phyloP scores from a whole-genome alignment of 164 flowering plant species.

The Platanus orientalis region DNA sequence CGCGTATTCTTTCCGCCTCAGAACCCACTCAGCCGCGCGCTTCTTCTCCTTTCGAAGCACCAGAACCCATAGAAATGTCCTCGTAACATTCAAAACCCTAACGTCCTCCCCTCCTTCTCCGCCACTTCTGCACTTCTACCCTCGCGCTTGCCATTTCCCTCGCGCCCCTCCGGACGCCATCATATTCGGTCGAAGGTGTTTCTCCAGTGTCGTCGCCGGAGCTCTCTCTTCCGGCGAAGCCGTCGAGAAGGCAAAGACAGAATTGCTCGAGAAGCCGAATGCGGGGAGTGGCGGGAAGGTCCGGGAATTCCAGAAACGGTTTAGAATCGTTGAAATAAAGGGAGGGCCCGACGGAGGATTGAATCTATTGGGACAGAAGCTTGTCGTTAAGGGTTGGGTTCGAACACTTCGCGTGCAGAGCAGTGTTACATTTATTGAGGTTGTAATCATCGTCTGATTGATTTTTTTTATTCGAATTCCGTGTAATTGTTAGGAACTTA shows the following conservation, averaged over 20 bases:
- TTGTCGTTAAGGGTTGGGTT: slow-evolving; percentile 85
- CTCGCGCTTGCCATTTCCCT: not conserved
- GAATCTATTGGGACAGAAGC: slow-evolving; percentile 53
- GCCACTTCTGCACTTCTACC: slow-evolving; percentile 8
- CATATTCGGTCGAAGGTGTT: slow-evolving; percentile 14
- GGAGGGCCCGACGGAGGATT: slow-evolving; percentile 75
- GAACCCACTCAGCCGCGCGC: slow-evolving; percentile 34
- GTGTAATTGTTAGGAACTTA: not conserved
- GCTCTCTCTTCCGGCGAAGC: slow-evolving; percentile 39
- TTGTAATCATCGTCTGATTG: slow-evolving; percentile 2
- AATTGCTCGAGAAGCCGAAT: slow-evolving; percentile 13
- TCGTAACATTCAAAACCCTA: slow-evolving; percentile 5
- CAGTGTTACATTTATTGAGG: slow-evolving; percentile 83
- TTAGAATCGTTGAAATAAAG: slow-evolving; percentile 66
- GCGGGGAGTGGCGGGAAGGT: slow-evolving; percentile 35
- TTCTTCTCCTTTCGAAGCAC: slow-evolving; percentile 29
- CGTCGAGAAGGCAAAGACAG: slow-evolving; percentile 22
- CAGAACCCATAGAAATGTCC: slow-evolving; percentile 10
- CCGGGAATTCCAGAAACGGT: slow-evolving; percentile 52
- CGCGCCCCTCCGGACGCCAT: not conserved
- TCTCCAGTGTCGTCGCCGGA: slow-evolving; percentile 30
- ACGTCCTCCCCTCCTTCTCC: slow-evolving; percentile 9
- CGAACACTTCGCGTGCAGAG: slow-evolving; percentile 83
- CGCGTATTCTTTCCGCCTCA: slow-evolving; percentile 41
- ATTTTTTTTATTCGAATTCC: not conserved